These are phyloP conservation scores for Trichoderma endophyticum DNA, from an alignment of 2,329 filamentous ascomycete species.

Conservation along the genomic window DNA sequence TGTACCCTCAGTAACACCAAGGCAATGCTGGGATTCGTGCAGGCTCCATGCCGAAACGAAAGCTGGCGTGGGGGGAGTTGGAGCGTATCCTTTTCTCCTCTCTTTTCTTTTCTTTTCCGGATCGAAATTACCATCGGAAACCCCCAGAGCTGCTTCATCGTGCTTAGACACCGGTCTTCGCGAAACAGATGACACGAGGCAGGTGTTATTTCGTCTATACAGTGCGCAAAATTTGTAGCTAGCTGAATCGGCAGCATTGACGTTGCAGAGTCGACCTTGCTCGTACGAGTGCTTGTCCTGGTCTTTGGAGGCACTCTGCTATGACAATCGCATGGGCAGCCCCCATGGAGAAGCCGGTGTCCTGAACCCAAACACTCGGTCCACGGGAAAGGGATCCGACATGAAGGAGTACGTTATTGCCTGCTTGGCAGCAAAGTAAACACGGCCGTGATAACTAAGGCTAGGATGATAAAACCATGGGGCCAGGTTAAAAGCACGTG, in stretches of 20 bases:
- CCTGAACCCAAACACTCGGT: slow-evolving; percentile 3
- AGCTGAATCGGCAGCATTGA: background rate
- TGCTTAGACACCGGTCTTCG: background rate
- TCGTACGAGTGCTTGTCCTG: background rate
- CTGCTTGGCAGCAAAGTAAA: background rate
- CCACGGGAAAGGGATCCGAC: background rate
- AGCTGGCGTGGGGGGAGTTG: background rate
- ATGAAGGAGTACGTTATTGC: background rate
- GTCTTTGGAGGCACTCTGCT: background rate
- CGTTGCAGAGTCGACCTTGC: background rate
- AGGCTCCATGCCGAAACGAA: background rate
- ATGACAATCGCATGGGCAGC: no score
- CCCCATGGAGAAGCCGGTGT: background rate
- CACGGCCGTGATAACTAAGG: background rate
- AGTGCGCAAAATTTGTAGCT: background rate
- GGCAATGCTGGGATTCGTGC: background rate
- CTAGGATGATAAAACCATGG: background rate
- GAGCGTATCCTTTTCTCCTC: background rate
- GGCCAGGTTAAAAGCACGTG: background rate
- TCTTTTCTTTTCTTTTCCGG: background rate
- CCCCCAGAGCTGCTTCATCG: background rate
- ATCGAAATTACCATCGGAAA: background rate
- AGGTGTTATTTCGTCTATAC: background rate
- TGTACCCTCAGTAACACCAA: background rate
- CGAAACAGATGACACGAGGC: background rate